phyloP scores from a whole-genome alignment of 768 basidiomycete genomes.

The Rhodotorula sphaerocarpa region DNA sequence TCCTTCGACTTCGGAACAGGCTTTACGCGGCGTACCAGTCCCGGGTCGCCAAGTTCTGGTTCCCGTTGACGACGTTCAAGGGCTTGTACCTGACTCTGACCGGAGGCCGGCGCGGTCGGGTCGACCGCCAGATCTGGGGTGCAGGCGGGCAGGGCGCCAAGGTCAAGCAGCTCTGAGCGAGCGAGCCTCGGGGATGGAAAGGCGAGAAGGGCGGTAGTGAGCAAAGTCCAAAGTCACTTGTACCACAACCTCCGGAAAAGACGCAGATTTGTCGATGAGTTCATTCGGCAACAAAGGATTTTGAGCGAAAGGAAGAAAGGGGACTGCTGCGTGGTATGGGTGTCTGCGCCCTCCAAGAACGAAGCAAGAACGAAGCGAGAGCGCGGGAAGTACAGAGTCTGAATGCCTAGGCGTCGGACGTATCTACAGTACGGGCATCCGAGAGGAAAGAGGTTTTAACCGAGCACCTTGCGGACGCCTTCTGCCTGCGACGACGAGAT shows the following conservation, averaged over 20 bases:
- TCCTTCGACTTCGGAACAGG: not conserved
- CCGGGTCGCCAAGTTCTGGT: constrained; percentile 73
- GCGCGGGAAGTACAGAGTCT: too few species aligned
- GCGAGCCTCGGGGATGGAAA: not conserved
- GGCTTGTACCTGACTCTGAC: constrained; percentile 46
- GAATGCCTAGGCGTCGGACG: too few species aligned
- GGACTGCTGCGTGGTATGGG: too few species aligned
- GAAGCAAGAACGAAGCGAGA: too few species aligned
- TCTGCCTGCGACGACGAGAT: constrained; percentile 63
- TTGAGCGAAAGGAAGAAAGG: too few species aligned
- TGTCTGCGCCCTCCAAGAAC: too few species aligned
- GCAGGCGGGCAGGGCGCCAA: not conserved
- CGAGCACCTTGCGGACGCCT: constrained; percentile 59
- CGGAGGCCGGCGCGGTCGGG: constrained; percentile 43
- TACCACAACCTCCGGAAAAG: too few species aligned
- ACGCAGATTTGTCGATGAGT: too few species aligned
- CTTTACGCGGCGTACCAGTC: constrained; percentile 62
- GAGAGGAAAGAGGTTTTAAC: constrained; percentile 4
- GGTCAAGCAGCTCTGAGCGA: not conserved
- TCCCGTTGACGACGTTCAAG: constrained; percentile 49
- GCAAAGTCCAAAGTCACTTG: too few species aligned
- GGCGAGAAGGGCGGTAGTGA: too few species aligned
- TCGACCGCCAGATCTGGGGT: constrained; percentile 50
- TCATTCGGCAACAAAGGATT: too few species aligned
- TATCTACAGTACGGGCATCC: too few species aligned